A percentile compares a stretch with the other conserved stretches of the same genome.
Conservation (phyloP, 208 protist genomes). For the Leishmania major region DNA sequence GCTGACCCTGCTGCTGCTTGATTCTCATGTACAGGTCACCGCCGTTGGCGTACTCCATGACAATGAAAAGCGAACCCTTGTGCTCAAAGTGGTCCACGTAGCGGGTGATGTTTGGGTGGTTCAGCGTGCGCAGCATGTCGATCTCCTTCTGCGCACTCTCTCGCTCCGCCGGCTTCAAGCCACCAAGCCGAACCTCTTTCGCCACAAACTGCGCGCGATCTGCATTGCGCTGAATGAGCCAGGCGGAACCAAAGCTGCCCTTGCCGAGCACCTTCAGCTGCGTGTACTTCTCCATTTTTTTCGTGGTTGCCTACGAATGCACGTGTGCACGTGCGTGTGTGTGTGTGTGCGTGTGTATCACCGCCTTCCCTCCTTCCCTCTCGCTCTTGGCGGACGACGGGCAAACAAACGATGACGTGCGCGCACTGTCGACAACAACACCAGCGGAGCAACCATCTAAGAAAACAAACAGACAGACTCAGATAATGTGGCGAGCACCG, state of each 20-base stretch:
- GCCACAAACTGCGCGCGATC: conserved; percentile 87
- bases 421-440: not conserved
- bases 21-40: conserved; percentile 89
- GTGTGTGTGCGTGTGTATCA: not conserved
- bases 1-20: conserved; percentile 64
- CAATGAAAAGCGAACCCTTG: conserved; percentile 84
- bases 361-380: not conserved
- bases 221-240: conserved; percentile 84
- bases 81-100: conserved; percentile 91
- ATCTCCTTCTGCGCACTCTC: conserved; percentile 91
- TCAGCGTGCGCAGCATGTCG: conserved; percentile 78
- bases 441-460: not conserved
- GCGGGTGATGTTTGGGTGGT: conserved; percentile 92
- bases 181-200: conserved; percentile 84
- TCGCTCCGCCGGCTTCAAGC: conserved; percentile 78
- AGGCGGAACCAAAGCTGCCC: conserved; percentile 91
- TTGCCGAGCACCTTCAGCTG: conserved; percentile 90
- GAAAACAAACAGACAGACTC: not conserved
- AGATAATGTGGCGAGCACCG: not conserved
- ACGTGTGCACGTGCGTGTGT: not conserved
- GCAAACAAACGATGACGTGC: not conserved
- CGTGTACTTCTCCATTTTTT: conserved; percentile 82
- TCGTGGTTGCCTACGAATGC: not conserved
- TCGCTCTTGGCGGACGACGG: not conserved
- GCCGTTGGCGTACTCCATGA: conserved; percentile 94